Evolutionary conservation across 441 rosid species (phyloP), one percentile per base, ranked within the genome.

Genomic region (Populus tomentosa): DNA sequence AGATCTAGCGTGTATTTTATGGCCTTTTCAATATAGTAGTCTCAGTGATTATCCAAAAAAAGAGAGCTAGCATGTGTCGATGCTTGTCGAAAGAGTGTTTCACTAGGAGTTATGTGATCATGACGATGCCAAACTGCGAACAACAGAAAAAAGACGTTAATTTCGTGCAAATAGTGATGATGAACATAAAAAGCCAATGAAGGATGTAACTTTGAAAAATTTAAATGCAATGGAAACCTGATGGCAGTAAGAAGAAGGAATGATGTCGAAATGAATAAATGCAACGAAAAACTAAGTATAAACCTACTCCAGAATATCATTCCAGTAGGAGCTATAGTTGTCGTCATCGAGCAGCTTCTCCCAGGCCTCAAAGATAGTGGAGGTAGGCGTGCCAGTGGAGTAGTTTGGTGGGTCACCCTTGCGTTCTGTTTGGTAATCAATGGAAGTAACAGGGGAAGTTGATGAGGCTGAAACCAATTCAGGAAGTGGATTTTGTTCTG

Each of bases 321-420:
- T 85, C 94, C 93, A 91, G 81, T 77, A 88, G 78, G 90, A 85
- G 71, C 78, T 89, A 69, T 78, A 80, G 32, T 78, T 75, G 76
- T 87, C 90, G 65, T 90, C 89, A 66, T 89, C 89, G 74, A 89
- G 69, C 64, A 87, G 79, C 33, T 84, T 89, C 71, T 87, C 88
- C 86, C 82, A 86, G 75, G 81, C 88, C 69, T 89, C 90, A 64
- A 82, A 85, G 21, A 80, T 64, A 10, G 84, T 40, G 8, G 85
- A 80, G 71, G 73, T 73, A 10, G 85, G 84, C 23, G 78, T 79
- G 73, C 50, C 42, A 21, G 61, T 7, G 42, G 70, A 66, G 40
- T 71, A 33, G 26, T 24, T 66, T 61, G 26, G 38, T 46, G 79
- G 61, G 78, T 73, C 74, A 66, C 71, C 66, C 28, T 85, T 83